phyloP scores from a whole-genome alignment of 2,329 filamentous ascomycete genomes.

The Fusarium chlamydosporum region DNA sequence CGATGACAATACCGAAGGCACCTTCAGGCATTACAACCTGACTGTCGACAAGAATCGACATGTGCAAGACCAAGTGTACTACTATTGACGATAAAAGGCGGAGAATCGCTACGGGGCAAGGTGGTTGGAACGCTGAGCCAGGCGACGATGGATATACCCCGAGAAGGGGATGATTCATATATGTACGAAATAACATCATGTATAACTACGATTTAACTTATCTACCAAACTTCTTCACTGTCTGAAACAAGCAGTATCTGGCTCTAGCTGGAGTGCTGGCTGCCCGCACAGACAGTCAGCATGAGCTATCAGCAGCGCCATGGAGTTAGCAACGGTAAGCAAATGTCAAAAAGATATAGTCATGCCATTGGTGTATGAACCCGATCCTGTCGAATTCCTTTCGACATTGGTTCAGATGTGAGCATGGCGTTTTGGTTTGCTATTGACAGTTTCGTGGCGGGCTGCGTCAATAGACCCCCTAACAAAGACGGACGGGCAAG shows the following conservation, averaged over 20 bases:
- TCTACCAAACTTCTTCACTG: not conserved
- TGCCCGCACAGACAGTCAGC: not conserved
- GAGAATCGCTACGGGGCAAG: not conserved
- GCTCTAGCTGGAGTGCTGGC: not conserved
- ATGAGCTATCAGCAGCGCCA: not conserved
- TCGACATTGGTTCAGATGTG: not conserved
- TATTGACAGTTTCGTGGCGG: not conserved
- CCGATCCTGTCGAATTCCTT: not conserved
- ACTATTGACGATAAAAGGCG: slow-evolving; percentile 23
- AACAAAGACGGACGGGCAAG: not conserved
- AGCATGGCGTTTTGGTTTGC: not conserved
- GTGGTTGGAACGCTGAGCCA: slow-evolving; percentile 12
- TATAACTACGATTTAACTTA: slow-evolving; percentile 15
- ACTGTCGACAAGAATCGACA: slow-evolving; percentile 6
- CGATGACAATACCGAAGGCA: not conserved
- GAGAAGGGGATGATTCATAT: slow-evolving; percentile 6
- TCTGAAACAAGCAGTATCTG: not conserved
- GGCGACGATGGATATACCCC: slow-evolving; percentile 12
- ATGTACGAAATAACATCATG: slow-evolving; percentile 33
- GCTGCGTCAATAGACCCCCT: not conserved
- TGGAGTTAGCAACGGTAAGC: not conserved
- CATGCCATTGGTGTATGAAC: not conserved
- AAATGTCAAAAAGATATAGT: not conserved
- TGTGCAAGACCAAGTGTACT: slow-evolving; percentile 40
- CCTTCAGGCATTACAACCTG: not conserved